These are phyloP conservation scores for Nakazawaea pomicola DNA, from an alignment of 805 yeast species.

Conservation along the genomic window DNA sequence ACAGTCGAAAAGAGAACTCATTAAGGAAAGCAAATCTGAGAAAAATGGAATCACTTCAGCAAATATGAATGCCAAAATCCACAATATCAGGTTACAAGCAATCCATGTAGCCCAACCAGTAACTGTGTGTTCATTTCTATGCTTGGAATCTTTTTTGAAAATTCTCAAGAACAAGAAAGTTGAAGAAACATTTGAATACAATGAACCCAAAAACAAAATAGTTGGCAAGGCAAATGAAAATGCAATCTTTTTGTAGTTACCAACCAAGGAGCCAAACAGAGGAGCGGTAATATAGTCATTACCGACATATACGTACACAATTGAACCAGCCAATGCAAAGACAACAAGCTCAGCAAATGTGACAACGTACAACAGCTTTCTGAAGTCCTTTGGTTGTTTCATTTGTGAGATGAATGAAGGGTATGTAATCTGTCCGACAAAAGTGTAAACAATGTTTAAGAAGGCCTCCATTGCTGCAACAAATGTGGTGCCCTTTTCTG, in stretches of 20 bases:
- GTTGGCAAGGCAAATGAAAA: constrained; percentile 62
- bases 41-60: constrained; percentile 66
- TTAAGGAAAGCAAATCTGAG: constrained; percentile 49
- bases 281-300: constrained; percentile 51
- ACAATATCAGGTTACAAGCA: constrained; percentile 34
- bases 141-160: constrained; percentile 36
- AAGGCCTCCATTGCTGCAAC: constrained; percentile 52
- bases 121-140: constrained; percentile 41
- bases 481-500: constrained; percentile 46
- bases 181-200: constrained; percentile 51
- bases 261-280: constrained; percentile 48
- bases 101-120: constrained; percentile 53
- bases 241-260: constrained; percentile 45
- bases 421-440: constrained; percentile 60
- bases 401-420: constrained; percentile 59
- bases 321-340: constrained; percentile 51
- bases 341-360: constrained; percentile 44
- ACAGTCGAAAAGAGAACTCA: constrained; percentile 60
- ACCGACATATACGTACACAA: constrained; percentile 56
- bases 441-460: constrained; percentile 56
- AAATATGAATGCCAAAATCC: constrained; percentile 52
- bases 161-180: constrained; percentile 45
- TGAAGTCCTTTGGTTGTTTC: constrained; percentile 53
- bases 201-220: constrained; percentile 47
- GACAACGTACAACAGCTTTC: constrained; percentile 49